These are phyloP conservation scores for Erythrophleum fordii DNA, from an alignment of 306 rosid genomes.

Conservation along the genomic window DNA sequence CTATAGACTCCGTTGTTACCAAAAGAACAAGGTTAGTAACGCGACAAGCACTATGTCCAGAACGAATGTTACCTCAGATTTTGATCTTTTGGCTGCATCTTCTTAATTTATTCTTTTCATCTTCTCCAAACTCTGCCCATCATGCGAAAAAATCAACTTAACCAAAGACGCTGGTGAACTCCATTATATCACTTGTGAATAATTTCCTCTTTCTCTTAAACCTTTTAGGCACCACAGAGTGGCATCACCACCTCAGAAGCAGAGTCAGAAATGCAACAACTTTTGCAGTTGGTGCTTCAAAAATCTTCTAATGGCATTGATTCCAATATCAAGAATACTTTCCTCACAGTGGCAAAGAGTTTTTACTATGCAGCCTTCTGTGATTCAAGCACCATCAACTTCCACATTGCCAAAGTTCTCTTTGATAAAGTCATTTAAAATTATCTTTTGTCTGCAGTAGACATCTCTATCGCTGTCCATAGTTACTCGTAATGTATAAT, in stretches of 20 bases:
- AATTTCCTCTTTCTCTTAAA: neutral
- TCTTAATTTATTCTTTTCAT: neutral
- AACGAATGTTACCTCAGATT: neutral
- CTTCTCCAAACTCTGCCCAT: neutral
- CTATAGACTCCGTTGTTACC: conserved; percentile 48
- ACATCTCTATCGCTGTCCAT: conserved; percentile 24
- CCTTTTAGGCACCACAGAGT: conserved; percentile 49
- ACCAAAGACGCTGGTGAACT: neutral
- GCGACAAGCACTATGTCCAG: conserved; percentile 4
- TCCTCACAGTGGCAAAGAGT: conserved; percentile 69
- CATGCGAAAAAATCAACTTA: neutral
- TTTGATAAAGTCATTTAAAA: conserved; percentile 68
- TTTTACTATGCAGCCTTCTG: conserved; percentile 68
- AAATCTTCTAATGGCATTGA: conserved; percentile 48
- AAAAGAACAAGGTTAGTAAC: conserved; percentile 65
- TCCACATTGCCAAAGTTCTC: conserved; percentile 79
- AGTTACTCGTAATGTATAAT: neutral
- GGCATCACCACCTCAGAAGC: conserved; percentile 44
- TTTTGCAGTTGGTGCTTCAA: conserved; percentile 64
- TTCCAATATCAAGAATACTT: conserved; percentile 65
- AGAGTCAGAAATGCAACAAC: conserved; percentile 79
- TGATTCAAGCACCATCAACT: conserved; percentile 68
- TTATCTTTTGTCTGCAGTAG: neutral
- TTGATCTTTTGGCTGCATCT: neutral
- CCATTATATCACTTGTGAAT: neutral